phyloP scores from a whole-genome alignment of 2,329 filamentous ascomycete genomes.

The Talaromyces piceae region DNA sequence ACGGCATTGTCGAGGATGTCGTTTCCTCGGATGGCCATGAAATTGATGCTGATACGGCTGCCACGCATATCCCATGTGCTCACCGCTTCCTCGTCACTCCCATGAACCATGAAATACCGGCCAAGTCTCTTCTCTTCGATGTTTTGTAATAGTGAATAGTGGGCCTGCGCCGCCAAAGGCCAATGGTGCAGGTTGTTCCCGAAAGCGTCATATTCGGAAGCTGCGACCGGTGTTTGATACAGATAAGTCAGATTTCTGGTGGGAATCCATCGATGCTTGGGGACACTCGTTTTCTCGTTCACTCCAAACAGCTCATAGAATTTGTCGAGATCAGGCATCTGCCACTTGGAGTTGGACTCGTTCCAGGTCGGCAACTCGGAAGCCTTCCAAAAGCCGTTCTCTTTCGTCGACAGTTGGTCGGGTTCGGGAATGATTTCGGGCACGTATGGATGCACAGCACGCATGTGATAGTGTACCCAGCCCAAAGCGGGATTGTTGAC shows the following conservation, averaged over 20 bases:
- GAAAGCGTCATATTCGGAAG: conserved; percentile 10
- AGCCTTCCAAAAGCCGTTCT: conserved; percentile 9
- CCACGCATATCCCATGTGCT: conserved; percentile 12
- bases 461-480: conserved; percentile 12
- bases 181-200: conserved; percentile 10
- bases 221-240: conserved; percentile 10
- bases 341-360: conserved; percentile 6
- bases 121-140: conserved; percentile 9
- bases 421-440: conserved; percentile 5
- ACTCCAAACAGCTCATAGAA: conserved; percentile 10
- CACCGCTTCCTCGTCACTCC: conserved; percentile 11
- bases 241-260: conserved; percentile 6
- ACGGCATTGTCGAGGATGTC: conserved; percentile 8
- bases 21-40: conserved; percentile 8
- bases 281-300: conserved; percentile 8
- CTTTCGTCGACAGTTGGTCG: conserved; percentile 6
- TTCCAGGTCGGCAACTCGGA: conserved; percentile 9
- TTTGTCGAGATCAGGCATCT: conserved; percentile 10
- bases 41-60: conserved; percentile 11
- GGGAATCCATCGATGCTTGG: conserved; percentile 10
- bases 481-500: conserved; percentile 11
- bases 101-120: conserved; percentile 12
- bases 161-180: conserved; percentile 10
- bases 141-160: conserved; percentile 10
- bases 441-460: conserved; percentile 11